These are phyloP conservation scores for Rhizopus stolonifer DNA, from an alignment of 371 early-diverging fungal genomes.

Conservation along the genomic window DNA sequence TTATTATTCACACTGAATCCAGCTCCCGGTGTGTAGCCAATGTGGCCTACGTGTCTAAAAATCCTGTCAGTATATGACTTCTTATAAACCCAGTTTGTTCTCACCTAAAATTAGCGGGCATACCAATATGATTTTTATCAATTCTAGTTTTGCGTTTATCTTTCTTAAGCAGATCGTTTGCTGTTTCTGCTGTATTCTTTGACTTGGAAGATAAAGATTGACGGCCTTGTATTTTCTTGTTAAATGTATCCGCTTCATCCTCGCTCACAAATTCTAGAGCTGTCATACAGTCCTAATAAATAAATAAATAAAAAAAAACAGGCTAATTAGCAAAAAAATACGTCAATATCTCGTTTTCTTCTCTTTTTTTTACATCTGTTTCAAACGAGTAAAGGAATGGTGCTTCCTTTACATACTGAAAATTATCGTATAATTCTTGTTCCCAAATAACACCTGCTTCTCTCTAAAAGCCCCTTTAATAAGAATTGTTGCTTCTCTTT, in stretches of 20 bases:
- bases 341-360: neutral
- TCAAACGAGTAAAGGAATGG: conserved; percentile 86
- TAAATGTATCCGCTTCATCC: conserved; percentile 76
- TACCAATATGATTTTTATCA: conserved; percentile 75
- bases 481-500: neutral
- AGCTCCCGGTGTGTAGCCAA: conserved; percentile 76
- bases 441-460: conserved; percentile 74
- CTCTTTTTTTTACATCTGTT: conserved; percentile 63
- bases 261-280: conserved; percentile 89
- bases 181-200: conserved; percentile 15
- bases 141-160: conserved; percentile 39
- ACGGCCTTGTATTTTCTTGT: conserved; percentile 64
- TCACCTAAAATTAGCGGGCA: conserved; percentile 73
- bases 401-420: conserved; percentile 70
- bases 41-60: conserved; percentile 70
- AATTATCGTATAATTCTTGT: conserved; percentile 74
- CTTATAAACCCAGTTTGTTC: conserved; percentile 3
- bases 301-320: too few relatives aligned
- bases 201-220: conserved; percentile 38
- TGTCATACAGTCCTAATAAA: conserved; percentile 62
- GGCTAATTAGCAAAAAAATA: neutral
- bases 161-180: conserved; percentile 4
- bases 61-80: neutral
- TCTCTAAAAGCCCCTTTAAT: conserved; percentile 35
- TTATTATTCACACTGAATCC: conserved; percentile 82